Evolutionary conservation across 306 rosid species (phyloP).

Genomic region (Malus orientalis): DNA sequence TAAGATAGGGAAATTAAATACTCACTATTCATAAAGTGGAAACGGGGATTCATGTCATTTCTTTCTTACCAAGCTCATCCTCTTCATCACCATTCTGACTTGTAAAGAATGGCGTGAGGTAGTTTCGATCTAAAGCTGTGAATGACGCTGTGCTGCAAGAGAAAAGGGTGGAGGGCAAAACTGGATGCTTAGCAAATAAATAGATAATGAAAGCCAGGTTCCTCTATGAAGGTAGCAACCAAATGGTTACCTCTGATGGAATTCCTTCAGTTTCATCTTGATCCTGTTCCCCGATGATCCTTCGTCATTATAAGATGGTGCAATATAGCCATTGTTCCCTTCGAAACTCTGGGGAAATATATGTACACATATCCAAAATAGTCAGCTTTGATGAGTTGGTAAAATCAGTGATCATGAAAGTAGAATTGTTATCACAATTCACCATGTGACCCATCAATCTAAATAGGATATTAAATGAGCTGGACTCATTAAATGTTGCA

Average conservation of each 20-base stretch:
- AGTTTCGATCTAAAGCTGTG: slow-evolving; percentile 83
- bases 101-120: slow-evolving; percentile 94
- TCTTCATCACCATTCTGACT: slow-evolving; percentile 86
- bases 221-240: not conserved
- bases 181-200: slow-evolving; percentile 1
- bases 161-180: slow-evolving; percentile 4
- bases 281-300: slow-evolving; percentile 74
- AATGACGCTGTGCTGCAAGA: slow-evolving; percentile 73
- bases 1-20: not conserved
- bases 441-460: not conserved
- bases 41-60: slow-evolving; percentile 5
- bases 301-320: slow-evolving; percentile 74
- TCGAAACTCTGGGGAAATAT: slow-evolving; percentile 35
- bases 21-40: not conserved
- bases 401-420: not conserved
- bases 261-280: slow-evolving; percentile 90
- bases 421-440: not conserved
- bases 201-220: not conserved
- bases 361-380: slow-evolving; percentile 3
- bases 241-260: slow-evolving; percentile 65
- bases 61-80: slow-evolving; percentile 48
- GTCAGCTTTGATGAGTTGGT: not conserved
- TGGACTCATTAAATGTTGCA: not conserved
- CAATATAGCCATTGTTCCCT: slow-evolving; percentile 57
- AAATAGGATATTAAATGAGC: not conserved